Conservation (phyloP, 306 rosid species). For the Trifolium subterraneum region DNA sequence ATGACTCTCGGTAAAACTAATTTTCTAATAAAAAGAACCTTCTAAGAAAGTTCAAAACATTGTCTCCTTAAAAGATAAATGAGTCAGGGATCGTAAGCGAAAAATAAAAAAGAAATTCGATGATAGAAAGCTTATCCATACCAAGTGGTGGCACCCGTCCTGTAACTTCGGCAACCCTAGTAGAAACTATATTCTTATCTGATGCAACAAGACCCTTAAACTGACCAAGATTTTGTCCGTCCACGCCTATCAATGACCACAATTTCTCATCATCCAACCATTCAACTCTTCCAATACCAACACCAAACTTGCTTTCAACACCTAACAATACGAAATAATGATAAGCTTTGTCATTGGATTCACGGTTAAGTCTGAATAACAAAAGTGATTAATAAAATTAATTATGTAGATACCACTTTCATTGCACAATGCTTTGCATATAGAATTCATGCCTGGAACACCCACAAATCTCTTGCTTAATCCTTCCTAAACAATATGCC, state of each 20-base stretch:
- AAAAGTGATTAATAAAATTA: constrained; percentile 29
- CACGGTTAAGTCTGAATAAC: constrained; percentile 42
- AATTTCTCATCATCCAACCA: constrained; percentile 73
- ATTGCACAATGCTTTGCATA: constrained; percentile 78
- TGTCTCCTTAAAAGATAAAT: background rate
- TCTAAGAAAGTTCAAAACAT: background rate
- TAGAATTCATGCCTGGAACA: constrained; percentile 93
- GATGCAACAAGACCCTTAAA: constrained; percentile 86
- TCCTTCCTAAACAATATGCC: constrained; percentile 66
- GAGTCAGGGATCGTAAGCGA: background rate
- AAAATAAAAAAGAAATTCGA: constrained; percentile 19
- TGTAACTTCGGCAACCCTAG: constrained; percentile 63
- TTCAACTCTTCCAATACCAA: constrained; percentile 67
- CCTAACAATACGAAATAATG: constrained; percentile 49
- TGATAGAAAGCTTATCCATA: constrained; percentile 53
- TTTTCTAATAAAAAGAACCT: background rate
- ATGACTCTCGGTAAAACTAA: constrained; percentile 1
- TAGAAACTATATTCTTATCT: constrained; percentile 78
- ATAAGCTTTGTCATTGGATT: constrained; percentile 19
- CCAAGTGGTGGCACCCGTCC: constrained; percentile 81
- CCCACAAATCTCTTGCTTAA: constrained; percentile 77
- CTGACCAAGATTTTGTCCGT: constrained; percentile 78
- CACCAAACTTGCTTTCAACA: constrained; percentile 81
- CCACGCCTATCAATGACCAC: constrained; percentile 72
- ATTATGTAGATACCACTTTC: constrained; percentile 65